Evolutionary conservation across 2,329 filamentous ascomycete genomes (phyloP), one percentile per base, ranked within the genome.

Genomic region (Exophiala sp.): DNA sequence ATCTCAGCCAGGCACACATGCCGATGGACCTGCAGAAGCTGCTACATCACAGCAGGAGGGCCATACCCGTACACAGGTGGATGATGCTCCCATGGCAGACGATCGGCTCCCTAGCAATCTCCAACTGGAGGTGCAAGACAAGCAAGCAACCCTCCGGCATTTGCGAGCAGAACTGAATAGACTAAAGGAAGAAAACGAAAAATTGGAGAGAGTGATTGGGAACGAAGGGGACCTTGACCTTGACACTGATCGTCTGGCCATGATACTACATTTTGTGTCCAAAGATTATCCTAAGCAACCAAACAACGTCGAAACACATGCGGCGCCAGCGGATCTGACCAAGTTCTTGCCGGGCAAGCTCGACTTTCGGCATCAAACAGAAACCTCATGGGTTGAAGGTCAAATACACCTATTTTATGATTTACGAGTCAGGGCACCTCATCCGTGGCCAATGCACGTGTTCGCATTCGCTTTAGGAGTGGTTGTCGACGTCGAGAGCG

Each of bases 261-360:
- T 51, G 12, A 34, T 57, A 11, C 33, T 32, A 32, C 33, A 46
- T 5, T 34, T 42, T 34, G 18, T 34, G 6, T 45, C n/a, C 16
- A 49, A 38, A 24, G 55, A 43, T 14, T 14, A 18, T 18, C 14
- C 18, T n/a, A 2, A 4, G 7, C 21, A 14, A 20, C 11, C 41
- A 32, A 18, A n/a, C n/a, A 9, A 24, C 14, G 14, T 11, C 29
- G n/a, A 29, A n/a, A 3, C 41, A 24, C 9, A 8, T n/a, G n/a
- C 12, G 35, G 40, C 8, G 21, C 16, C 9, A 1, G 6, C 41
- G 16, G 55, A 61, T 52, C 49, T 65, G 21, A 58, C 51, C 18
- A 48, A 63, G 8, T 65, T 64, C 47, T 35, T 61, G 3, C 62
- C 62, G n/a, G 58, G 57, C 12, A 60, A 60, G 32, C 49, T 65